phyloP scores from a whole-genome alignment of 1,284 basidiomycete genomes.

The Cystobasidium slooffiae region DNA sequence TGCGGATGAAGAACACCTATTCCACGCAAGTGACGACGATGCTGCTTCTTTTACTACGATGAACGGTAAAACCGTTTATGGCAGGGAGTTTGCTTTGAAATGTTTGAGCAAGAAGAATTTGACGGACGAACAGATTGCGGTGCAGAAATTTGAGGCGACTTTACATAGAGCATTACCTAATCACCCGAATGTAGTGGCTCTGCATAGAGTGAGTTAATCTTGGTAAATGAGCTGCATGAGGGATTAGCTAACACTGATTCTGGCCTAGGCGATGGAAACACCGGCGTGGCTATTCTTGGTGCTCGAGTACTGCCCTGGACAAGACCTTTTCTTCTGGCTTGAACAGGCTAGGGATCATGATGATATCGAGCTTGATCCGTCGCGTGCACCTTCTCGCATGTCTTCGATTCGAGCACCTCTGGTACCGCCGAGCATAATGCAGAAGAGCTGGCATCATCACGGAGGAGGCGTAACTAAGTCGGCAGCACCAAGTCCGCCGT shows the following conservation, averaged over 20 bases:
- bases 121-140: slow-evolving; percentile 78
- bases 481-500: slow-evolving; percentile 27
- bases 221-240: neutral
- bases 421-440: slow-evolving; percentile 9
- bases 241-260: neutral
- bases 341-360: slow-evolving; percentile 63
- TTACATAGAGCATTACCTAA: slow-evolving; percentile 91
- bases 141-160: slow-evolving; percentile 89
- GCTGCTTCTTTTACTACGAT: slow-evolving; percentile 68
- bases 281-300: slow-evolving; percentile 77
- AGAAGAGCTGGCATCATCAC: slow-evolving; percentile 21
- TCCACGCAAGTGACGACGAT: slow-evolving; percentile 60
- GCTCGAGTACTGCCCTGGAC: slow-evolving; percentile 91
- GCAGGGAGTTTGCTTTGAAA: slow-evolving; percentile 92
- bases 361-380: slow-evolving; percentile 44
- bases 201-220: slow-evolving; percentile 63
- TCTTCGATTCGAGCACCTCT: slow-evolving; percentile 46
- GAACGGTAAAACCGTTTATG: slow-evolving; percentile 62
- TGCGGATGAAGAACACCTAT: slow-evolving; percentile 44
- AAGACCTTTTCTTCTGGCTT: slow-evolving; percentile 89
- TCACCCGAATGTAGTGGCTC: slow-evolving; percentile 93
- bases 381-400: slow-evolving; percentile 46
- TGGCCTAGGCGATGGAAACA: slow-evolving; percentile 76
- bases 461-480: slow-evolving; percentile 40
- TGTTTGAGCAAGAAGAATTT: slow-evolving; percentile 92